Evolutionary conservation across 2,329 filamentous ascomycete genomes (phyloP).

Genomic region (Paecilomyces sp.): DNA sequence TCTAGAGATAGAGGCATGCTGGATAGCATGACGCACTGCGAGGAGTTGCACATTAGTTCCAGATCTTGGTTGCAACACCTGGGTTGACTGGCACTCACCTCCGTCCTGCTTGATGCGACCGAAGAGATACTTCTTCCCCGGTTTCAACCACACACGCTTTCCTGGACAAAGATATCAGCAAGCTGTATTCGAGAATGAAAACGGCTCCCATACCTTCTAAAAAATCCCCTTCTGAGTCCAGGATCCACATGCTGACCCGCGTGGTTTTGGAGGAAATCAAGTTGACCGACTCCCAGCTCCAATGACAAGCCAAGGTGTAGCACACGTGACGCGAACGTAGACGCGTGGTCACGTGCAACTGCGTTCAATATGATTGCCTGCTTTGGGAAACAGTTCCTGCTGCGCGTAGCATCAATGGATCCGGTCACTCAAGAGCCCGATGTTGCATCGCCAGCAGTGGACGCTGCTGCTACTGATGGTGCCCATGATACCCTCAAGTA

Average conservation of each 20-base stretch:
- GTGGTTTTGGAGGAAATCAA: neutral
- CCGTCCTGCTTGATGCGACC: slow-evolving; percentile 65
- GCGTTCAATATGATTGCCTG: neutral
- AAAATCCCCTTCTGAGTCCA: slow-evolving; percentile 47
- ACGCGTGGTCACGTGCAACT: neutral
- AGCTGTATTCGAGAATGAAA: slow-evolving; percentile 28
- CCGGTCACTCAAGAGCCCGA: slow-evolving; percentile 10
- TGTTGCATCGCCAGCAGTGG: slow-evolving; percentile 2
- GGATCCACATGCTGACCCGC: slow-evolving; percentile 53
- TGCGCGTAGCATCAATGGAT: slow-evolving; percentile 11
- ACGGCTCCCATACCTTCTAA: slow-evolving; percentile 27
- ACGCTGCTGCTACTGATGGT: slow-evolving; percentile 2
- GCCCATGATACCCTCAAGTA: slow-evolving; percentile 71
- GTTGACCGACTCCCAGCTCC: neutral
- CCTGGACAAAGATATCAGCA: slow-evolving; percentile 34
- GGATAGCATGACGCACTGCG: slow-evolving; percentile 62
- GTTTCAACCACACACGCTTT: slow-evolving; percentile 74
- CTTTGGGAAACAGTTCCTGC: neutral
- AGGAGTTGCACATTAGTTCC: neutral
- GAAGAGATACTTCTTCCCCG: slow-evolving; percentile 78
- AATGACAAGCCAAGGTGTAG: neutral
- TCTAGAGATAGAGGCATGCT: slow-evolving; percentile 76
- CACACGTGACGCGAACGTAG: neutral
- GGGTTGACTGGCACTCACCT: slow-evolving; percentile 36
- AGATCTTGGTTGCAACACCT: neutral